These are phyloP conservation scores for Tricholoma flavovirens DNA, from an alignment of 768 basidiomycete species.

Conservation along the genomic window DNA sequence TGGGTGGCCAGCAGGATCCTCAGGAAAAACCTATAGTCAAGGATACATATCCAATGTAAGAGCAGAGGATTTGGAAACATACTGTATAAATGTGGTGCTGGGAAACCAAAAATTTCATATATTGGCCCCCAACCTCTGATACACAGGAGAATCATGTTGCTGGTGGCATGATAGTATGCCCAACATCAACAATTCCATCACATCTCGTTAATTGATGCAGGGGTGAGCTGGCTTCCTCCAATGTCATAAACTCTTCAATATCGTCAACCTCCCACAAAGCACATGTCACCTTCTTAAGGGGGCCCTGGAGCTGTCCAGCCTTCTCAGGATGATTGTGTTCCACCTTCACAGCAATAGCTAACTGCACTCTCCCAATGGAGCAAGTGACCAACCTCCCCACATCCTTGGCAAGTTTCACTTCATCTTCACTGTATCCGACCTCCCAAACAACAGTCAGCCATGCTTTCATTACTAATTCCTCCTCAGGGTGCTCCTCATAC, in stretches of 20 bases:
- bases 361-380: too few relatives aligned
- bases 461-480: too few relatives aligned
- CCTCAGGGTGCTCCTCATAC: too few relatives aligned
- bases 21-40: not conserved
- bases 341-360: too few relatives aligned
- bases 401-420: too few relatives aligned
- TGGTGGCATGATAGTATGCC: not conserved
- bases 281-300: too few relatives aligned
- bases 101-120: not conserved
- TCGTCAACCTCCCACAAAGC: too few relatives aligned
- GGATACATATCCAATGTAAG: not conserved
- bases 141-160: not conserved
- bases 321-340: too few relatives aligned
- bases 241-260: not conserved
- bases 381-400: too few relatives aligned
- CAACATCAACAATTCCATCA: not conserved
- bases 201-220: not conserved
- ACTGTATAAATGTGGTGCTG: not conserved
- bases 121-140: not conserved
- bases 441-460: too few relatives aligned
- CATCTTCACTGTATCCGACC: too few relatives aligned
- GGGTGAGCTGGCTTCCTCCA: not conserved
- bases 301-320: too few relatives aligned
- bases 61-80: not conserved
- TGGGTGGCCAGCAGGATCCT: not conserved